Base-by-base conservation (phyloP, 495 filamentous ascomycete genomes). In the Aspergillus wentii region DNA sequence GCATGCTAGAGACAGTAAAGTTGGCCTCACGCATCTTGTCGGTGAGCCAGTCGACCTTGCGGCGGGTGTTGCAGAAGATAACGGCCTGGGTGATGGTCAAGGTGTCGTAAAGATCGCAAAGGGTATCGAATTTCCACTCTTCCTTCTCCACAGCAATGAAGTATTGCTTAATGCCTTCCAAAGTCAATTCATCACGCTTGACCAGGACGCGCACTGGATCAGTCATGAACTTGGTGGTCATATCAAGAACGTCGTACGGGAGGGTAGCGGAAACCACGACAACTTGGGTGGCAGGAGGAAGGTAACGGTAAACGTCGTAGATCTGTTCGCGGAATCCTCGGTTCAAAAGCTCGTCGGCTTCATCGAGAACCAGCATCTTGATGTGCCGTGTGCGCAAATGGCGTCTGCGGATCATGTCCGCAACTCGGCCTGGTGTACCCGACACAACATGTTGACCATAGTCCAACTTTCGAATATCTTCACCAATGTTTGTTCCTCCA, bases 171-270 rank as follows among this genome's bases (percentile, higher is more conserved):
- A 99, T 80, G 43, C 92, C 92, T 66, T 99, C 92, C 20, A 99
- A 79, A 7, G 92, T 99, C 71, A 99, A 75, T 63, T 99, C 92
- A 62, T 95, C 92, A 82, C 88, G 89, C 81, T 99, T 97, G 57
- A 99, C 92, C n/a, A 99, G 70, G 52, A 99, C 95, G 45, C 92
- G 87, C 20, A 99, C 92, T 14, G 92, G 94, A 55, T 99, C 92
- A 9, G 87, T 94, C 92, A 99, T 99, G 78, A 99, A 99, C 64
- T 97, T 97, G 38, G 94, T 97, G 3, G 92, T 99, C 80, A 99
- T 91, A 64, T 99, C 92, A 38, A 99, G 76, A 13, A 99, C 92
- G 63, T 99, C 92, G 67, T 99, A 89, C 16, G 92, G 92, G 30
- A 99, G 80, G 13, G 92, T 99, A 51, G 92, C 92, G 4, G 92